Conservation (phyloP, 352 stramenopile genomes). For the Phytophthora quininea region DNA sequence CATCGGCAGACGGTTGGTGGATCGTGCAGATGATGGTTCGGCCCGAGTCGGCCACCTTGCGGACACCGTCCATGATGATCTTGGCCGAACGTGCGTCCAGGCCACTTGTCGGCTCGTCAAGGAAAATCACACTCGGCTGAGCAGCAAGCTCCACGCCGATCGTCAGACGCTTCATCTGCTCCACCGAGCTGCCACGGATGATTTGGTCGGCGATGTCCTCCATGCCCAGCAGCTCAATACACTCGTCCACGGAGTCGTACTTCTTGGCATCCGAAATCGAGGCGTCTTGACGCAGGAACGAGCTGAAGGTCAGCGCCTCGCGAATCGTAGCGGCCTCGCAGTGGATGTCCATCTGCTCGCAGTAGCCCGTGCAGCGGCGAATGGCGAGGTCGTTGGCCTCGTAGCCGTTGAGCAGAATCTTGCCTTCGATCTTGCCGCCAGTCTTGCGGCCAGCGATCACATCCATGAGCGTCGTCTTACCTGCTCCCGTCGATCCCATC, state of each 20-base stretch:
- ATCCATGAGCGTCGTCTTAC: too few relatives aligned
- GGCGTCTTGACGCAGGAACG: not conserved
- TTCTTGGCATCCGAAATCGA: not conserved
- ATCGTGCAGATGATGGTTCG: not conserved
- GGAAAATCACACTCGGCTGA: not conserved
- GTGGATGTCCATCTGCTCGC: constrained; percentile 86
- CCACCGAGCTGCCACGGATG: not conserved
- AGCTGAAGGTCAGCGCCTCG: not conserved
- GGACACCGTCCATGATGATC: not conserved
- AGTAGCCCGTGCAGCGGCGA: constrained; percentile 41
- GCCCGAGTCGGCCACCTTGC: not conserved
- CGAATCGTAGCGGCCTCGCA: constrained; percentile 33
- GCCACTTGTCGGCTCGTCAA: not conserved
- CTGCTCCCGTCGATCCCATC: too few relatives aligned
- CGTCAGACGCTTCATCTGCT: not conserved
- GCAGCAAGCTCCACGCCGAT: not conserved
- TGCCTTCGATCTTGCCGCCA: too few relatives aligned
- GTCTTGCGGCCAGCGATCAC: too few relatives aligned
- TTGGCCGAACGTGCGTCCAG: not conserved
- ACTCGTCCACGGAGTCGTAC: not conserved
- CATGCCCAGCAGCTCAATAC: not conserved
- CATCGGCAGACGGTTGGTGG: not conserved
- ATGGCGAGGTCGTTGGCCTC: too few relatives aligned
- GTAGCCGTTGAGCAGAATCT: too few relatives aligned
- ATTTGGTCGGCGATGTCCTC: not conserved